Percentiles rank a stretch among this genome's conserved stretches.
Evolutionary conservation across 1,284 basidiomycete genomes (phyloP).

Genomic region (Moesziomyces globuligerus): DNA sequence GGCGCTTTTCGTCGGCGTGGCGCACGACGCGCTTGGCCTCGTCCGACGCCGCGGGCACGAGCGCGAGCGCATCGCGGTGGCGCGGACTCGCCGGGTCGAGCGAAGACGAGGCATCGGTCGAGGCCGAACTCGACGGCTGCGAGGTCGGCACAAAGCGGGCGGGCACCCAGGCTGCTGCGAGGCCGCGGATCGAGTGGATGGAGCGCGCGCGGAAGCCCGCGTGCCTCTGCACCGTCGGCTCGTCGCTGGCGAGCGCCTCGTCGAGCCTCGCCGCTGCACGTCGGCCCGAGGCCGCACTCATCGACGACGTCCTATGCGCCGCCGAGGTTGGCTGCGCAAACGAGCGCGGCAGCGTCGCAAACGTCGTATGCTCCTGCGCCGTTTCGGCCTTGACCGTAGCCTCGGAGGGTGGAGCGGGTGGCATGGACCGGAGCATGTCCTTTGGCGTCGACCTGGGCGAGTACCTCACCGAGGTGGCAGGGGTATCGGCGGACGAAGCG

Average conservation of each 20-base stretch:
- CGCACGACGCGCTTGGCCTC: not conserved
- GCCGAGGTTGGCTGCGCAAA: too few species aligned
- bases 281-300: conserved; percentile 6
- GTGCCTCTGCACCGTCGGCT: conserved; percentile 19
- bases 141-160: conserved; percentile 24
- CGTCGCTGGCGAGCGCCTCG: conserved; percentile 13
- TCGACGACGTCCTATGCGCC: conserved; percentile 18
- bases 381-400: conserved; percentile 13
- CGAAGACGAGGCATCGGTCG: conserved; percentile 10
- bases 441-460: conserved; percentile 12
- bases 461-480: conserved; percentile 13
- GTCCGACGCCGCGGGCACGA: conserved; percentile 2
- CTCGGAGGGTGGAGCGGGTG: conserved; percentile 13
- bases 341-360: conserved; percentile 17
- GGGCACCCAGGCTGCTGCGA: conserved; percentile 41
- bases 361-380: not conserved
- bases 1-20: conserved; percentile 9
- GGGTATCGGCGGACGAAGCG: conserved; percentile 19
- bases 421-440: conserved; percentile 1
- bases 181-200: conserved; percentile 37
- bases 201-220: conserved; percentile 37
- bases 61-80: conserved; percentile 9
- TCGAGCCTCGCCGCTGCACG: conserved; percentile 2
- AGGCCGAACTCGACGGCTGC: conserved; percentile 14
- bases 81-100: conserved; percentile 1